Conservation (phyloP, 495 filamentous ascomycete genomes). For the Parathielavia hyrcaniae region DNA sequence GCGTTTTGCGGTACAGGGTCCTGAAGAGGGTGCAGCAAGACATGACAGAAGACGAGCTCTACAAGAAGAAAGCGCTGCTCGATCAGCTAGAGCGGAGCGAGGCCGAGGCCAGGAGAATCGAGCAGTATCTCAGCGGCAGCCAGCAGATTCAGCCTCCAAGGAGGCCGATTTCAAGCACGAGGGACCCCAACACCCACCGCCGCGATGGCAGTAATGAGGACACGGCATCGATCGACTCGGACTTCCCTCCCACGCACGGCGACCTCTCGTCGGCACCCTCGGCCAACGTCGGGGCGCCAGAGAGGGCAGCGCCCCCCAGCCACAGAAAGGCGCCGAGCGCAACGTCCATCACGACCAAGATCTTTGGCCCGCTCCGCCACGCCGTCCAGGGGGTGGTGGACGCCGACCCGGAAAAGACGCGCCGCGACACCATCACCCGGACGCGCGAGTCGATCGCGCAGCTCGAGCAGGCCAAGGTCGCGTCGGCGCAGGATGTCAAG, state of each 20-base stretch:
- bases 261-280: conserved; percentile 57
- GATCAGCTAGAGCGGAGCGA: conserved; percentile 85
- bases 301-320: conserved; percentile 34
- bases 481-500: conserved; percentile 81
- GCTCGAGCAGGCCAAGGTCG: conserved; percentile 82
- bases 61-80: conserved; percentile 70
- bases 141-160: conserved; percentile 54
- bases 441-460: conserved; percentile 69
- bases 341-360: conserved; percentile 80
- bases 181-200: conserved; percentile 43
- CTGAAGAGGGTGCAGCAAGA: conserved; percentile 94
- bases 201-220: conserved; percentile 53
- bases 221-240: conserved; percentile 80
- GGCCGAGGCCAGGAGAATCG: conserved; percentile 82
- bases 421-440: conserved; percentile 90
- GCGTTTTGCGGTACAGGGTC: conserved; percentile 77
- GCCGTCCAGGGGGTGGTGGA: conserved; percentile 94
- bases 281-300: conserved; percentile 51
- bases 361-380: conserved; percentile 92
- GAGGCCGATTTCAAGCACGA: conserved; percentile 58
- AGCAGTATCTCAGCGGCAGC: conserved; percentile 74
- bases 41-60: conserved; percentile 86
- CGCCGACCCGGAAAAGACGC: conserved; percentile 85
- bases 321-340: conserved; percentile 71
- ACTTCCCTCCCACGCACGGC: conserved; percentile 86